Conservation (phyloP, 306 rosid species). For the Carpinus fangiana region DNA sequence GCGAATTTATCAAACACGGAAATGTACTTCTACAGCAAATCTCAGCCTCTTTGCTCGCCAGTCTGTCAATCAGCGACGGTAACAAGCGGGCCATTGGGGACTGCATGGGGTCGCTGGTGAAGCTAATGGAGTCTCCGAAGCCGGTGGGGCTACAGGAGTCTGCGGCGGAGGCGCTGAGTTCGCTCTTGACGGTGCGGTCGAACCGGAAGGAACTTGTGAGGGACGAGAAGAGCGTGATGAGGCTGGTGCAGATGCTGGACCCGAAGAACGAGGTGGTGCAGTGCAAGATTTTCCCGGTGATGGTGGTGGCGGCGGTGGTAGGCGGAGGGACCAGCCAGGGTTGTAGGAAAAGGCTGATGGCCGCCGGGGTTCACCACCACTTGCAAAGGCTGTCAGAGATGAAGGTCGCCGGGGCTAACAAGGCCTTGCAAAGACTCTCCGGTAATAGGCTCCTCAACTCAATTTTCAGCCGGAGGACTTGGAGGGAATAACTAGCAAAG, state of each 20-base stretch:
- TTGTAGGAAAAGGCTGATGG: conserved; percentile 42
- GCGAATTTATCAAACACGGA: conserved; percentile 51
- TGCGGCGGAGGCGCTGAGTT: conserved; percentile 43
- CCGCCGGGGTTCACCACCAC: conserved; percentile 46
- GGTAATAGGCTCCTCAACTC: conserved; percentile 45
- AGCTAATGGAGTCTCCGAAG: conserved; percentile 61
- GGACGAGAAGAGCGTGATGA: conserved; percentile 60
- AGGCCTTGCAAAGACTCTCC: conserved; percentile 51
- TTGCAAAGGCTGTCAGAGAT: conserved; percentile 43
- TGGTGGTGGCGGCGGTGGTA: conserved; percentile 34
- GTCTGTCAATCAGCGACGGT: conserved; percentile 45
- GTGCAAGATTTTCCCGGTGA: conserved; percentile 32
- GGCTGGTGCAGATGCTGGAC: conserved; percentile 50
- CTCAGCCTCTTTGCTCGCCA: conserved; percentile 41
- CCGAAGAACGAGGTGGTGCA: conserved; percentile 37
- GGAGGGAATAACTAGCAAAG: conserved; percentile 50
- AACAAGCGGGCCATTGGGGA: conserved; percentile 55
- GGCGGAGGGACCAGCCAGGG: conserved; percentile 49
- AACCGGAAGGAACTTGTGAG: conserved; percentile 52
- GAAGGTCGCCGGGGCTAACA: conserved; percentile 54
- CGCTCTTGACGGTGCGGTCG: conserved; percentile 49
- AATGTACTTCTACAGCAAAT: conserved; percentile 42
- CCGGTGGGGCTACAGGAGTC: conserved; percentile 52
- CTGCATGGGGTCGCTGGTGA: conserved; percentile 51
- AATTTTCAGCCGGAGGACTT: conserved; percentile 47